Base-by-base conservation (phyloP, 2,329 filamentous ascomycete genomes). In the Pochonia chlamydosporia region DNA sequence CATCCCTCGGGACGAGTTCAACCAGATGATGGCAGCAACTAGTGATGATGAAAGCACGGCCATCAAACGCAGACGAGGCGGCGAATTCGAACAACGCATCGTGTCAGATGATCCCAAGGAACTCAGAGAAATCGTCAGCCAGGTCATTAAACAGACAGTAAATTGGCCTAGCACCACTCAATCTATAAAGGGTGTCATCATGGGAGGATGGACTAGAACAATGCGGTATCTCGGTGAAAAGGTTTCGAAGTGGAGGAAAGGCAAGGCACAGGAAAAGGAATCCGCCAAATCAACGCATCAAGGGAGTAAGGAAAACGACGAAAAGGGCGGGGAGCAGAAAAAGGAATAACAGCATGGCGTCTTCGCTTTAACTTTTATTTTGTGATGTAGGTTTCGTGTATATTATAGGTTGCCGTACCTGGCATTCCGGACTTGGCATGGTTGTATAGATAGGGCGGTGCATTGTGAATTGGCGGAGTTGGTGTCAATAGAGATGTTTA, bases 131-230 rank as follows among this genome's bases (percentile, higher is more conserved):
- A 84, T 85, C 55, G 81, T 97, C 16, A 79, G 84, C 28, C 74
- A 76, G 31, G 86, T 90, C 35, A 91, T 99, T 60, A 85, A 83
- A 61, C 86, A 87, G 62, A 97, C 95, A 0, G 89, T 97, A 57
- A 80, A 82, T 47, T 97, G 93, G 93, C 91, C 93, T 1, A 93
- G 89, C 59, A 89, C 88, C 3, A 83, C 83, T 5, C 92, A 99
- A 67, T 93, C 84, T 46, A 63, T 92, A 52, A 99, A 99, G 69
- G 84, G 90, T 2, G 64, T 87, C 2, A 65, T 96, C 39, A 97
- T 90, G 3, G 84, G 87, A 0, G 95, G 93, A 0, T 63, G 87
- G 14, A 62, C 72, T 6, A 80, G 84, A 58, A 85, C 84, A 5
- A 77, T 79, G 71, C 79, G 83, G 52, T 99, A 99, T 63, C 59